Evolutionary conservation across 345 rosid genomes (phyloP).

Genomic region (Eucalyptus microcorys): DNA sequence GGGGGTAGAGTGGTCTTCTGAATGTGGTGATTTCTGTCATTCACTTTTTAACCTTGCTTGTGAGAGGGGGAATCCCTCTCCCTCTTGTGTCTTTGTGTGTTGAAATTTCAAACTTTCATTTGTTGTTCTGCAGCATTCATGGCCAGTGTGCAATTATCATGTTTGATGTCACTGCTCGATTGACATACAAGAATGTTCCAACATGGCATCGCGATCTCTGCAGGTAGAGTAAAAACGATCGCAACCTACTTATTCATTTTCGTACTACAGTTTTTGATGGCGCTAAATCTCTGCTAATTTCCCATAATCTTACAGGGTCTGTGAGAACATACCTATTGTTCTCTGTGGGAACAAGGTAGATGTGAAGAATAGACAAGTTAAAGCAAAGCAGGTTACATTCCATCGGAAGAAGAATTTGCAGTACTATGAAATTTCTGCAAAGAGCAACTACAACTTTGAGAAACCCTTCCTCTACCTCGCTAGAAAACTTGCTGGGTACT

Average conservation of each 20-base stretch:
- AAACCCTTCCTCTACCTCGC: slow-evolving; percentile 92
- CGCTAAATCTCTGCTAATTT: no score
- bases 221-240: slow-evolving; percentile 17
- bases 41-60: neutral
- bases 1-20: neutral
- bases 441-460: slow-evolving; percentile 94
- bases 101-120: neutral
- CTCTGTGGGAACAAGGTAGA: slow-evolving; percentile 94
- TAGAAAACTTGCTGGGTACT: slow-evolving; percentile 80
- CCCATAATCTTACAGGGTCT: slow-evolving; percentile 32
- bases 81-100: neutral
- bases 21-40: neutral
- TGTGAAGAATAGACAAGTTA: slow-evolving; percentile 95
- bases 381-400: slow-evolving; percentile 91
- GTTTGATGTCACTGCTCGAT: slow-evolving; percentile 95
- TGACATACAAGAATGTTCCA: slow-evolving; percentile 98
- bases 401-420: slow-evolving; percentile 95
- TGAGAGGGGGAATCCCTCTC: neutral
- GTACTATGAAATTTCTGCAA: slow-evolving; percentile 91
- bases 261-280: neutral
- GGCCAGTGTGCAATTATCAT: slow-evolving; percentile 96
- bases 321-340: slow-evolving; percentile 88
- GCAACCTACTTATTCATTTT: neutral
- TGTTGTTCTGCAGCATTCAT: slow-evolving; percentile 58
- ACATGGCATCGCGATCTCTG: slow-evolving; percentile 98